phyloP scores from a whole-genome alignment of 176 grass and related monocot species.

The Hordeum marinum region DNA sequence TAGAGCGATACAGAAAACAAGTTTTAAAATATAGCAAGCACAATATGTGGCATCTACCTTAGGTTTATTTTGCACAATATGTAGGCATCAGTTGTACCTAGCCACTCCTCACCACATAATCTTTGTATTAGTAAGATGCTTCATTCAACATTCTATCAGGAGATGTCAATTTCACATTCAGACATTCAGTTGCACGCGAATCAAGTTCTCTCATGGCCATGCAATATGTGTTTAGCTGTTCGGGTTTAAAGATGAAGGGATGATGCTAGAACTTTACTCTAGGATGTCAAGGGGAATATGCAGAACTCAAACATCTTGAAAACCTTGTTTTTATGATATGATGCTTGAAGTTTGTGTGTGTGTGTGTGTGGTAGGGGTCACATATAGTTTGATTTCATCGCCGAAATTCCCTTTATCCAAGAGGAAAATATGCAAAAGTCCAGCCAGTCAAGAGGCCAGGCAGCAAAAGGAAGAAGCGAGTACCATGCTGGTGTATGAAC shows the following conservation, averaged over 20 bases:
- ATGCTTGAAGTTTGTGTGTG: no score
- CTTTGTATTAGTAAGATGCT: neutral
- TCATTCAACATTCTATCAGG: neutral
- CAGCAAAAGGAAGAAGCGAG: neutral
- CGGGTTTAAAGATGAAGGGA: neutral
- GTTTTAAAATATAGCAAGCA: neutral
- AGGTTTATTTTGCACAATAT: neutral
- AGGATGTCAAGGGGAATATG: neutral
- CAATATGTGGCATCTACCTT: neutral
- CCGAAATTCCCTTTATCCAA: neutral
- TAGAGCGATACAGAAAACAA: conserved; percentile 4
- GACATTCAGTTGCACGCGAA: neutral
- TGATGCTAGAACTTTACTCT: neutral
- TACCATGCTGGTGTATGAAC: neutral
- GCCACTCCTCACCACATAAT: neutral
- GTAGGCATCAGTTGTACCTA: neutral
- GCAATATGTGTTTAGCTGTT: neutral
- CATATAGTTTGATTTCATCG: neutral
- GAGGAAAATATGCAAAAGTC: neutral
- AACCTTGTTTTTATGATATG: no score
- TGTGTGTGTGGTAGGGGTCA: no score
- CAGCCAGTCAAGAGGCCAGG: neutral
- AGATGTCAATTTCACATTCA: neutral
- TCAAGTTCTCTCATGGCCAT: neutral
- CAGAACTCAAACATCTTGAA: neutral